These are phyloP conservation scores for Pleurotus eryngii DNA, from an alignment of 768 basidiomycete genomes.

Conservation along the genomic window DNA sequence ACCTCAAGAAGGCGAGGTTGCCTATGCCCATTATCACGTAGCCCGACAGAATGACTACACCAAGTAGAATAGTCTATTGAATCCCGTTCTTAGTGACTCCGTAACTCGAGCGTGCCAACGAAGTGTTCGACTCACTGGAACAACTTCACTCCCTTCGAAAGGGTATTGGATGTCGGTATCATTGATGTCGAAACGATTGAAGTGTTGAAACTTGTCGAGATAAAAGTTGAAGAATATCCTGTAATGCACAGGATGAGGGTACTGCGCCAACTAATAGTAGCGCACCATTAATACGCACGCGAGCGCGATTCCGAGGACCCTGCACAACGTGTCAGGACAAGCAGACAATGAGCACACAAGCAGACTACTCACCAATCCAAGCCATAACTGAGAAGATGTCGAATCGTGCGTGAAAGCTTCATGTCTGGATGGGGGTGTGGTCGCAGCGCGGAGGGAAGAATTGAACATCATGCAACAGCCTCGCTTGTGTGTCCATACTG, in stretches of 20 bases:
- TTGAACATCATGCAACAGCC: not conserved
- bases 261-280: not conserved
- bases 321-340: not conserved
- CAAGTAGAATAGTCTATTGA: not conserved
- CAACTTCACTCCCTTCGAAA: slow-evolving; percentile 13
- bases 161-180: slow-evolving; percentile 19
- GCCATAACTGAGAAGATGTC: slow-evolving; percentile 14
- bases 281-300: not conserved
- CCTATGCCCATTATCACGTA: slow-evolving; percentile 17
- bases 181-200: slow-evolving; percentile 18
- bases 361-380: slow-evolving; percentile 13
- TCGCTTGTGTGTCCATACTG: not conserved
- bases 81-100: not conserved
- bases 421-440: not conserved
- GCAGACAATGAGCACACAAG: not conserved
- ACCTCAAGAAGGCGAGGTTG: slow-evolving; percentile 15
- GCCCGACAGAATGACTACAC: slow-evolving; percentile 11
- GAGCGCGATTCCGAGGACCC: not conserved
- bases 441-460: not conserved
- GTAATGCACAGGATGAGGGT: not conserved
- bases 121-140: slow-evolving; percentile 9
- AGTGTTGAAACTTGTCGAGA: slow-evolving; percentile 19
- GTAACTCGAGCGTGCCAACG: too few relatives aligned
- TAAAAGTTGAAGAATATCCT: slow-evolving; percentile 20
- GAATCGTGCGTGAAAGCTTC: slow-evolving; percentile 8